Conservation (phyloP, 352 stramenopile genomes). For the Phytophthora melonis region DNA sequence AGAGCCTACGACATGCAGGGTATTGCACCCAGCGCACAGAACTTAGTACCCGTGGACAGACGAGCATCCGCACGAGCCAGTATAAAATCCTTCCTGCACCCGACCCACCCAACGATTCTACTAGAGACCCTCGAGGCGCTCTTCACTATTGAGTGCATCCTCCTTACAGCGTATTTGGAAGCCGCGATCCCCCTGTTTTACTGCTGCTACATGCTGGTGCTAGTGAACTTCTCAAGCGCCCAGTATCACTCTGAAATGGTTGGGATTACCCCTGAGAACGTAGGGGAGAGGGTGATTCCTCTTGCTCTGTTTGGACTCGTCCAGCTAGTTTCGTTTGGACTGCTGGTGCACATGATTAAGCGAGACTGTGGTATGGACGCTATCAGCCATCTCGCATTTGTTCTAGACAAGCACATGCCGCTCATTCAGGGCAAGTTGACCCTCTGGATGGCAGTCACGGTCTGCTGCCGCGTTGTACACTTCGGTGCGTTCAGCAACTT, state of each 20-base stretch:
- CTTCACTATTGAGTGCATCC: constrained; percentile 42
- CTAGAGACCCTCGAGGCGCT: constrained; percentile 11
- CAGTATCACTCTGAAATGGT: constrained; percentile 15
- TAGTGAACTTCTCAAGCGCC: constrained; percentile 30
- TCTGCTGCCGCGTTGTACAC: constrained; percentile 15
- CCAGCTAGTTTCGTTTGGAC: constrained; percentile 25
- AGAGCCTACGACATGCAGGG: neutral
- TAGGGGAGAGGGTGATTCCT: neutral
- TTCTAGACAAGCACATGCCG: constrained; percentile 31
- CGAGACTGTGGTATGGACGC: constrained; percentile 13
- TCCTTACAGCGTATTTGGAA: constrained; percentile 47
- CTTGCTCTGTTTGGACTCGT: constrained; percentile 24
- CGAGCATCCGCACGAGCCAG: neutral
- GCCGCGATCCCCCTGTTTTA: constrained; percentile 41
- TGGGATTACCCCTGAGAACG: neutral
- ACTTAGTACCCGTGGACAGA: neutral
- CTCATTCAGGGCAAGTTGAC: constrained; percentile 36
- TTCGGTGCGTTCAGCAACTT: neutral
- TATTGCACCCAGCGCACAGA: neutral
- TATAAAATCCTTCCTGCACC: neutral
- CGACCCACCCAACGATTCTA: constrained; percentile 3
- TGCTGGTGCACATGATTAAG: constrained; percentile 23
- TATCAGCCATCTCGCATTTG: constrained; percentile 39
- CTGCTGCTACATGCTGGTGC: constrained; percentile 10
- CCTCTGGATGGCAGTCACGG: constrained; percentile 30